Conservation (phyloP, 163 green algal genomes). For the Scenedesmus sp. region DNA sequence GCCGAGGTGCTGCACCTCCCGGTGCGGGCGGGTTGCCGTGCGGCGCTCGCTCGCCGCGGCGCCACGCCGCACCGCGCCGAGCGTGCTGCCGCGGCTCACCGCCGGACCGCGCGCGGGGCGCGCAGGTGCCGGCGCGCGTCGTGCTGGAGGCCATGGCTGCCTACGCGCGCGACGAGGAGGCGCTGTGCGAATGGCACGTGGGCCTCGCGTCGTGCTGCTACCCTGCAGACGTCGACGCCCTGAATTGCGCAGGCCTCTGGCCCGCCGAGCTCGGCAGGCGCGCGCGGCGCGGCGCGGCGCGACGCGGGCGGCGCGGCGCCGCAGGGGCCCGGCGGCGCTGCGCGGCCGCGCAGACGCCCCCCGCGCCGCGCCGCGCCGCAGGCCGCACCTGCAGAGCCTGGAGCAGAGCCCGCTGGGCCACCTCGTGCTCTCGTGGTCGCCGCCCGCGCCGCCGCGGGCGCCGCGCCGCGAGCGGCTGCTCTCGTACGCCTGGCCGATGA, state of each 20-base stretch:
- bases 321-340: not conserved
- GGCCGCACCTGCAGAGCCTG: not conserved
- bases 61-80: no score
- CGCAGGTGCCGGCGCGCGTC: conserved; percentile 22
- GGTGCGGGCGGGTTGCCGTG: no score
- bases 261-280: not conserved
- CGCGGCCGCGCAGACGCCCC: no score
- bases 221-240: not conserved
- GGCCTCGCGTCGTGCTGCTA: not conserved
- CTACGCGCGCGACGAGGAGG: not conserved
- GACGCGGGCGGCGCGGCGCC: no score
- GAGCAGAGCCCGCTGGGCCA: conserved; percentile 18
- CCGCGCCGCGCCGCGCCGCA: no score
- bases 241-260: not conserved
- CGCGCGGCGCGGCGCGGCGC: not conserved
- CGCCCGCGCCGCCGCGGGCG: no score
- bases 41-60: no score
- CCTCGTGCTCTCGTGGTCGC: not conserved
- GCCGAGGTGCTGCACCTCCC: no score
- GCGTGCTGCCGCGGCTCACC: no score
- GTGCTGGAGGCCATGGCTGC: conserved; percentile 19
- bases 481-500: not conserved
- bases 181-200: not conserved
- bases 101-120: no score
- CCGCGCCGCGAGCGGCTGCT: no score